Evolutionary conservation across 2,329 filamentous ascomycete species (phyloP), one percentile per base, ranked within the genome.

Genomic region (Arthroderma uncinatum): DNA sequence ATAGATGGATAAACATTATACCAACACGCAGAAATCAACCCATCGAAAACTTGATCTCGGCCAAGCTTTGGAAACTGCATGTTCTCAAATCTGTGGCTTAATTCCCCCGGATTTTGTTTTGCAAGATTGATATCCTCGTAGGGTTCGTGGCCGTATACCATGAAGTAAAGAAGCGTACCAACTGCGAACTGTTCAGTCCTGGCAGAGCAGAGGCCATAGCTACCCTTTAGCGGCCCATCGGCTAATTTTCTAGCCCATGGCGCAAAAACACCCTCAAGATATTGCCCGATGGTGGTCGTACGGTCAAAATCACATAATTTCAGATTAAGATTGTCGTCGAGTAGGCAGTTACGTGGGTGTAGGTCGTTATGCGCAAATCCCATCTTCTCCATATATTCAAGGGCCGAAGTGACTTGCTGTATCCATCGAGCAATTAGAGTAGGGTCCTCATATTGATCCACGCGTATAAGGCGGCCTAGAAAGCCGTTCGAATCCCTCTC

Each of bases 1-100:
- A 63, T 63, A 47, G 55, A 63, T 56, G 62, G 62, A 59, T 59
- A 64, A 47, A 64, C 58, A 60, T 63, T 56, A n/a, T 61, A 25
- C 62, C 57, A 64, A 60, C 60, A 64, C 52, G 40, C 47, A 57
- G 54, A 57, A 61, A 58, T 62, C 21, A 64, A 53, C 19, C 48
- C 48, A 57, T 64, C 59, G 50, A 62, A 62, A 39, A 61, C 48
- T 40, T 56, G 28, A 28, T 62, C 21, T 6, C 59, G 56, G 25
- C 59, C 56, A n/a, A 62, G 58, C 55, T 64, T 62, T 55, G 57
- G 62, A 47, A 60, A 61, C n/a, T 62, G 42, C 57, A 62, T 59
- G 14, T 59, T 52, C 21, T 53, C 12, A 57, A 63, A 64, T 59
- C 59, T 54, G 54, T 25, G 25, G 5, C 47, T n/a, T n/a, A 28